These are phyloP conservation scores for Ogataea hybrid DNA, from an alignment of 1,139 yeast genomes.

Conservation along the genomic window DNA sequence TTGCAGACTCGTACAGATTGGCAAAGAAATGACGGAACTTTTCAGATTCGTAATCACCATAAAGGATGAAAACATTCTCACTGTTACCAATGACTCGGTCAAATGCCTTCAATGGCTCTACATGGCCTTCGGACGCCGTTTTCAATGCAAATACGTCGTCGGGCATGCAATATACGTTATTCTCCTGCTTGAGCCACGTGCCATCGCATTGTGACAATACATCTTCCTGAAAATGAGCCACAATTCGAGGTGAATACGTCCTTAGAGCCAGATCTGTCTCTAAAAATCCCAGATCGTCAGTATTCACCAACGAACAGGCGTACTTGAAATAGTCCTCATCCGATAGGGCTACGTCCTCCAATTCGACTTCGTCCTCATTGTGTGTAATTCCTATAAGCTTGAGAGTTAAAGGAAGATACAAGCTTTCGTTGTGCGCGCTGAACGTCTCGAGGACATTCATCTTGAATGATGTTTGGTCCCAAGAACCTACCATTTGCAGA, in stretches of 20 bases:
- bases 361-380: constrained; percentile 24
- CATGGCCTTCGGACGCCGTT: constrained; percentile 34
- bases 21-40: constrained; percentile 57
- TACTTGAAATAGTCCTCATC: constrained; percentile 41
- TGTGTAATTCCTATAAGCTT: constrained; percentile 35
- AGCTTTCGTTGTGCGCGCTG: constrained; percentile 31
- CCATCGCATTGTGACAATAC: constrained; percentile 23
- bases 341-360: constrained; percentile 32
- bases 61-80: constrained; percentile 39
- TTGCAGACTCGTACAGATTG: constrained; percentile 59
- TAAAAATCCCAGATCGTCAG: constrained; percentile 36
- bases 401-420: constrained; percentile 47
- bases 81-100: constrained; percentile 59
- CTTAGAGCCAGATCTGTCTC: constrained; percentile 54
- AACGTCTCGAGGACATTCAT: constrained; percentile 29
- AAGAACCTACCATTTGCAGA: constrained; percentile 27
- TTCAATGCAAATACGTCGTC: constrained; percentile 70
- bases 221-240: constrained; percentile 51
- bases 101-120: constrained; percentile 36
- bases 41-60: constrained; percentile 50
- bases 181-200: constrained; percentile 56
- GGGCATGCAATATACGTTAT: constrained; percentile 54
- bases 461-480: constrained; percentile 32
- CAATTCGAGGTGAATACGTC: constrained; percentile 57
- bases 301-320: constrained; percentile 35